Evolutionary conservation across 2,329 filamentous ascomycete genomes (phyloP).

Genomic region (Botrytis cinerea): DNA sequence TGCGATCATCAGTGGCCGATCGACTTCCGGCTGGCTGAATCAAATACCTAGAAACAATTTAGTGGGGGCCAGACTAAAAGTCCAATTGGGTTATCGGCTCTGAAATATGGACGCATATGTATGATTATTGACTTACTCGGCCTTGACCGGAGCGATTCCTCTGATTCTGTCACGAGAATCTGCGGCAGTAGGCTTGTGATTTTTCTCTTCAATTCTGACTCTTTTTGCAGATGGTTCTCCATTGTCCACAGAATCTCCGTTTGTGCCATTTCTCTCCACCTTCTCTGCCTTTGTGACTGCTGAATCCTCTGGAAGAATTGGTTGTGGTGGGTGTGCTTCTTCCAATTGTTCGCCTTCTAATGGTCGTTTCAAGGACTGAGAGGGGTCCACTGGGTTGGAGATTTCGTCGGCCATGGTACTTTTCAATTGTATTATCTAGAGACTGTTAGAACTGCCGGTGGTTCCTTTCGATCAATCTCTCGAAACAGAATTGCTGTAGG

Average conservation of each 20-base stretch:
- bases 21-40: conserved; percentile 31
- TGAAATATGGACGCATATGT: not conserved
- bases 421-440: not conserved
- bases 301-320: conserved; percentile 37
- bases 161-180: conserved; percentile 37
- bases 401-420: conserved; percentile 31
- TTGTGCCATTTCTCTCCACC: conserved; percentile 33
- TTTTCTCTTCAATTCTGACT: conserved; percentile 41
- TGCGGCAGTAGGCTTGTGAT: conserved; percentile 29
- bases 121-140: conserved; percentile 36
- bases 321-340: conserved; percentile 33
- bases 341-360: conserved; percentile 28
- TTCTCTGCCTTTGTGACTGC: conserved; percentile 41
- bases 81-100: not conserved
- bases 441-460: no score
- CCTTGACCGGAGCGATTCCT: conserved; percentile 41
- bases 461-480: not conserved
- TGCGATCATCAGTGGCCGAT: conserved; percentile 43
- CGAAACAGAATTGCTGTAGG: not conserved
- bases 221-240: conserved; percentile 35
- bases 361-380: conserved; percentile 38
- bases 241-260: conserved; percentile 30
- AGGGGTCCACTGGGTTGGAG: conserved; percentile 31
- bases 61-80: conserved; percentile 7
- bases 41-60: conserved; percentile 36